phyloP scores from a whole-genome alignment of 345 rosid species.

The Arabis alpina region DNA sequence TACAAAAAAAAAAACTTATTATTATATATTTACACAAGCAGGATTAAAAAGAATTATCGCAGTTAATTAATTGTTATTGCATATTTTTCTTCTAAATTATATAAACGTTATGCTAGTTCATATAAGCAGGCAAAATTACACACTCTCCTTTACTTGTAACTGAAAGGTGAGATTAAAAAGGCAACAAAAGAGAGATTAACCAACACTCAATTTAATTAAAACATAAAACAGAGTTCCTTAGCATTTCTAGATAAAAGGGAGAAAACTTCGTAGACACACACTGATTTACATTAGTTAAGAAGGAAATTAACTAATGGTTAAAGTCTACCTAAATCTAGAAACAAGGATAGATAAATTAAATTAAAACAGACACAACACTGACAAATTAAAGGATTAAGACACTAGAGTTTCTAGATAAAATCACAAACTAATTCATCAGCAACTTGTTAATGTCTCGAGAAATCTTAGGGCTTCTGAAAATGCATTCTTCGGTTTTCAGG shows the following conservation, averaged over 20 bases:
- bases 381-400: conserved; percentile 12
- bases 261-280: too few species aligned
- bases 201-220: not conserved
- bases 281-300: conserved; percentile 34
- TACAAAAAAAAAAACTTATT: too few species aligned
- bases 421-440: conserved; percentile 4
- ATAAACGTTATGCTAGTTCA: too few species aligned
- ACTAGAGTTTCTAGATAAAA: not conserved
- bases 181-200: not conserved
- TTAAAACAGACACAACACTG: conserved; percentile 2
- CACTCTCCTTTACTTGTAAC: too few species aligned
- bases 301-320: conserved; percentile 23
- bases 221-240: not conserved
- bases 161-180: too few species aligned
- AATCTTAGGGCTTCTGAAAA: conserved; percentile 31
- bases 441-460: conserved; percentile 29
- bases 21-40: too few species aligned
- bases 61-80: too few species aligned
- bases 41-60: too few species aligned
- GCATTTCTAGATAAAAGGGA: not conserved
- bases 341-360: not conserved
- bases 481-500: conserved; percentile 28
- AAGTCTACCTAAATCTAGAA: conserved; percentile 5
- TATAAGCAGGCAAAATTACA: too few species aligned
- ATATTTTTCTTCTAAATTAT: too few species aligned